These are phyloP conservation scores for Populus trichocarpa DNA, from an alignment of 441 rosid species.

Conservation along the genomic window DNA sequence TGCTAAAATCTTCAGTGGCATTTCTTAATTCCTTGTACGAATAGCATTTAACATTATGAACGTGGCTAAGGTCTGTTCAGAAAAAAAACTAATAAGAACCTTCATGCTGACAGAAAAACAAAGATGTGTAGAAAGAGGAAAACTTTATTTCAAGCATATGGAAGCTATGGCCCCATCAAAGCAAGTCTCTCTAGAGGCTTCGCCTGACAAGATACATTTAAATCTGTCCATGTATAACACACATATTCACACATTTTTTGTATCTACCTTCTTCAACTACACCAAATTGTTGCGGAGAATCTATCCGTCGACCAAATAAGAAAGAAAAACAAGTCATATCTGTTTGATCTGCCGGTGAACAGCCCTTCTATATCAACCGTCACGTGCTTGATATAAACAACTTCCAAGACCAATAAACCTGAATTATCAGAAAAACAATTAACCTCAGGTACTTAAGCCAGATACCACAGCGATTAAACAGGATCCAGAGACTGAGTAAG, in stretches of 20 bases:
- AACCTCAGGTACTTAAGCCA: not conserved
- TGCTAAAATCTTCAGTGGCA: constrained; percentile 70
- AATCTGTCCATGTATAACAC: not conserved
- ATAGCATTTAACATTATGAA: constrained; percentile 49
- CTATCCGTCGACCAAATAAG: constrained; percentile 29
- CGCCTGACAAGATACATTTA: not conserved
- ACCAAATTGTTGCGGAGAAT: constrained; percentile 14
- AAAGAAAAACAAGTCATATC: constrained; percentile 65
- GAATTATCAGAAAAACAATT: constrained; percentile 20
- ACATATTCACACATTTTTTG: not conserved
- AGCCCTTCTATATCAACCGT: constrained; percentile 19
- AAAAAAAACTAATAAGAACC: constrained; percentile 7
- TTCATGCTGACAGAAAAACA: not conserved
- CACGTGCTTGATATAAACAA: constrained; percentile 18
- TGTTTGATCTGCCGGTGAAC: constrained; percentile 22
- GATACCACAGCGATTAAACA: not conserved
- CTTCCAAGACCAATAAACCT: constrained; percentile 28
- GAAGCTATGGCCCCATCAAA: not conserved
- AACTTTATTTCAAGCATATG: not conserved
- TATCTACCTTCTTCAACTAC: constrained; percentile 61
- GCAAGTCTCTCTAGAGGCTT: not conserved
- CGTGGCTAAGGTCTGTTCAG: constrained; percentile 41
- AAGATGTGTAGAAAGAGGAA: not conserved
- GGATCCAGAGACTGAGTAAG: not conserved
- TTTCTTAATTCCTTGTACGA: constrained; percentile 56